Evolutionary conservation across 805 yeast species (phyloP), one percentile per base, ranked within the genome.

Genomic region (Wickerhamiella domercqiae): DNA sequence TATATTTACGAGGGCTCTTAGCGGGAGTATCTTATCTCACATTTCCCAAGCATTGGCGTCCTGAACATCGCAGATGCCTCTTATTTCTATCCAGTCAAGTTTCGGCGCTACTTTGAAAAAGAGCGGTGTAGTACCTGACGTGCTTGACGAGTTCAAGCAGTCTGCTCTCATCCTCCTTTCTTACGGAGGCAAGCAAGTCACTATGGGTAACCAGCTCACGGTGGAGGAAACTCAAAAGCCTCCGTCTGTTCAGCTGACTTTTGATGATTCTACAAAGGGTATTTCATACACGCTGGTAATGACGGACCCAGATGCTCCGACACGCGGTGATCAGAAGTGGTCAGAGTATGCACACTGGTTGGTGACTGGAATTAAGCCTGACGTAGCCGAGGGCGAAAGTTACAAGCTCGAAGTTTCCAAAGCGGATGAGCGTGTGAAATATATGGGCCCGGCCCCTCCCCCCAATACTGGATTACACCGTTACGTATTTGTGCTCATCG

Each of bases 291-390:
- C 90, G 7, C 60, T 86, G 46, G 79, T 80, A 2, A 48, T 84
- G 46, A 86, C 95, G 5, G 95, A 84, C 57, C 96, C 96, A 1
- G 95, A 84, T 62, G 95, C 95, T 5, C 96, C 96, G 11, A 70
- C 84, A 3, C 68, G 73, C 47, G 66, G 70, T 2, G 94, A 84
- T 55, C 73, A 76, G 52, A 81, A 75, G 54, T 83, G 93, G 93
- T 76, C 90, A 2, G 94, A 84, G 57, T 84, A 65, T 55, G 73
- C 78, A 38, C 96, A 84, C 60, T 81, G 71, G 66, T 62, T 84
- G 37, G 56, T 61, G 16, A 52, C 64, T 30, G 65, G 61, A 16
- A 56, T 62, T 24, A 47, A 51, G 37, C 49, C 55, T 34, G 50
- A 49, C 29, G 46, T 50, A 19, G 11, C 26, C 31, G 45, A 42